phyloP scores from a whole-genome alignment of 1,284 basidiomycete species.

The Macrocystidia cucumis region DNA sequence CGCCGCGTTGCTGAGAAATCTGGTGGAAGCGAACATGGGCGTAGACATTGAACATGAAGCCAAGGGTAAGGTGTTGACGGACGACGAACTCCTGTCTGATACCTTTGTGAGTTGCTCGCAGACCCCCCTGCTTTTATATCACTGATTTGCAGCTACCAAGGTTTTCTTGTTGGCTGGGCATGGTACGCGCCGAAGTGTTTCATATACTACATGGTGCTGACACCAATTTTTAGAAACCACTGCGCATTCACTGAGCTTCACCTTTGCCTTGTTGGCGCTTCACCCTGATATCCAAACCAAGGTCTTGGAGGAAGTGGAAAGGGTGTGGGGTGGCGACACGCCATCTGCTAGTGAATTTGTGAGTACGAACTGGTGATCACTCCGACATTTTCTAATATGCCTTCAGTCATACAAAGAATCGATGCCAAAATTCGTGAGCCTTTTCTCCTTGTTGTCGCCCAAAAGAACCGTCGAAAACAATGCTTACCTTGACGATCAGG shows the following conservation, averaged over 20 bases:
- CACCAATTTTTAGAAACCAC: slow-evolving; percentile 28
- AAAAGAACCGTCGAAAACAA: not conserved
- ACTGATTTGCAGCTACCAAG: slow-evolving; percentile 13
- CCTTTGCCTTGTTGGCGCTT: slow-evolving; percentile 33
- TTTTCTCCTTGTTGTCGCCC: not conserved
- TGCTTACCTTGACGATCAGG: slow-evolving; percentile 17
- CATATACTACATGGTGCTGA: not conserved
- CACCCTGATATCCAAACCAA: slow-evolving; percentile 36
- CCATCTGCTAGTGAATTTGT: too few species aligned
- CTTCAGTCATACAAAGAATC: slow-evolving; percentile 24
- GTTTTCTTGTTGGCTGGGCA: slow-evolving; percentile 32
- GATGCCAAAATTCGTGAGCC: slow-evolving; percentile 23
- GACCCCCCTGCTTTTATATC: not conserved
- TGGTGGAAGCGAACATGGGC: slow-evolving; percentile 37
- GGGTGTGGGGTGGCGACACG: slow-evolving; percentile 22
- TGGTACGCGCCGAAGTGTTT: slow-evolving; percentile 15
- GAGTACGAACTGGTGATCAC: too few species aligned
- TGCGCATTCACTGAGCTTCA: slow-evolving; percentile 34
- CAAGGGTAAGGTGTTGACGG: slow-evolving; percentile 22
- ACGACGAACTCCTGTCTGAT: slow-evolving; percentile 36
- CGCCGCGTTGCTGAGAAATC: slow-evolving; percentile 29
- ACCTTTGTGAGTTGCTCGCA: slow-evolving; percentile 27
- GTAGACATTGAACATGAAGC: slow-evolving; percentile 18
- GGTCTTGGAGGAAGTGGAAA: slow-evolving; percentile 29
- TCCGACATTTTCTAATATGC: too few species aligned